Evolutionary conservation across 495 filamentous ascomycete species (phyloP).

Genomic region (Lichenothelia convexa): DNA sequence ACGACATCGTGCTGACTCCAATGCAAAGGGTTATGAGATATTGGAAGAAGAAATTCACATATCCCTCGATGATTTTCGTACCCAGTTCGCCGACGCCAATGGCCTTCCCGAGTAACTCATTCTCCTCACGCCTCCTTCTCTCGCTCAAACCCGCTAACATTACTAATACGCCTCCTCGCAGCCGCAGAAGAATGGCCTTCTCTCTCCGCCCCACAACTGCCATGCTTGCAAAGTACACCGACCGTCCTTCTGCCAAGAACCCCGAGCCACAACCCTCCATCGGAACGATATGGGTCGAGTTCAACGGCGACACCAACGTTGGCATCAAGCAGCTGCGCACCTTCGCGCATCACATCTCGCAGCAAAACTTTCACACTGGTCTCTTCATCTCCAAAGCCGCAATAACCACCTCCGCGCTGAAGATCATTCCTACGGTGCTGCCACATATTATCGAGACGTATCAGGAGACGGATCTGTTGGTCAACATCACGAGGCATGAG

Average conservation of each 20-base stretch:
- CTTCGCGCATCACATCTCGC: conserved; percentile 64
- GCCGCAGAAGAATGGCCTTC: conserved; percentile 70
- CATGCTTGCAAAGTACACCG: conserved; percentile 72
- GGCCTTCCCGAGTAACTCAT: conserved; percentile 51
- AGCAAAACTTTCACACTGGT: conserved; percentile 68
- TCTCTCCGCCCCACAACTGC: conserved; percentile 59
- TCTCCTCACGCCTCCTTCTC: conserved; percentile 1
- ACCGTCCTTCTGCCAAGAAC: conserved; percentile 38
- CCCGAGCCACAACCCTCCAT: conserved; percentile 33
- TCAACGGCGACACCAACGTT: conserved; percentile 54
- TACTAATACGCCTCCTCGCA: conserved; percentile 23
- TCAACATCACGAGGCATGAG: conserved; percentile 97
- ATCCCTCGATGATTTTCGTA: conserved; percentile 54
- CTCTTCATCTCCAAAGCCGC: conserved; percentile 70
- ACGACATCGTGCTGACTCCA: conserved; percentile 7
- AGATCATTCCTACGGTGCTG: conserved; percentile 52
- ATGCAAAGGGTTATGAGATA: conserved; percentile 71
- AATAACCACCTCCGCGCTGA: conserved; percentile 66
- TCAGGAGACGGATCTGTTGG: conserved; percentile 82
- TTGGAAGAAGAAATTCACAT: conserved; percentile 76
- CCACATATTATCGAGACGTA: conserved; percentile 79
- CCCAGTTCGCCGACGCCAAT: conserved; percentile 43
- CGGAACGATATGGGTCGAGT: conserved; percentile 86
- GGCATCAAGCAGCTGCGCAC: conserved; percentile 80
- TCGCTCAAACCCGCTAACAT: conserved; percentile 6